Percentiles rank a stretch among this genome's conserved stretches.
phyloP scores from a whole-genome alignment of 768 basidiomycete species.

The Cantharellus anzutake region DNA sequence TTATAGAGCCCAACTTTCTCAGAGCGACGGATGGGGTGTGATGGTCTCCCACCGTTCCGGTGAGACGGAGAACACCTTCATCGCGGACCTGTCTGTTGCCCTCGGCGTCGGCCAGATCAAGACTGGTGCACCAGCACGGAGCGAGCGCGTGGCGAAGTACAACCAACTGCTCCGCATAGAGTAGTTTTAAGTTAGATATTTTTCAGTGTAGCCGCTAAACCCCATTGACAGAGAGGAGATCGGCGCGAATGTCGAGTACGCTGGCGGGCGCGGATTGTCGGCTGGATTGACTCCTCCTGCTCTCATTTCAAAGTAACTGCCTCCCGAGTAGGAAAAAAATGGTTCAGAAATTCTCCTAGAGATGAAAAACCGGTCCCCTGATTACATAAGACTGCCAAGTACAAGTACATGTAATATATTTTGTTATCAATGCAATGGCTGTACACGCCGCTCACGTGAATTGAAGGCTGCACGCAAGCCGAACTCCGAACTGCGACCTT shows the following conservation, averaged over 20 bases:
- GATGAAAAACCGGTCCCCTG: too few relatives aligned
- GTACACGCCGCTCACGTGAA: too few relatives aligned
- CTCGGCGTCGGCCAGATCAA: conserved; percentile 92
- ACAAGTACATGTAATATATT: too few relatives aligned
- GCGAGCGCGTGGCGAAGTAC: conserved; percentile 91
- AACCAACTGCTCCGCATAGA: conserved; percentile 80
- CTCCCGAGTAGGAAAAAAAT: too few relatives aligned
- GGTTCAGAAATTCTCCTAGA: too few relatives aligned
- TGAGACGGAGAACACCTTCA: conserved; percentile 94
- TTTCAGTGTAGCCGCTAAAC: not conserved
- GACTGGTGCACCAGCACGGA: conserved; percentile 91
- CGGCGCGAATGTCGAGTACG: conserved; percentile 45
- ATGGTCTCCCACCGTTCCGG: conserved; percentile 99
- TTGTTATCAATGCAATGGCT: too few relatives aligned
- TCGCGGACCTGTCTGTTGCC: conserved; percentile 88
- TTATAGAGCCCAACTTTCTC: conserved; percentile 75
- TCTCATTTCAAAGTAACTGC: conserved; percentile 15
- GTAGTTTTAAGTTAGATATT: conserved; percentile 21
- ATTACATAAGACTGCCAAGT: too few relatives aligned
- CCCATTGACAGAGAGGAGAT: conserved; percentile 48
- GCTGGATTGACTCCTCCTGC: conserved; percentile 55
- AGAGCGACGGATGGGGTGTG: conserved; percentile 95
- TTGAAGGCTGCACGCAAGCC: too few relatives aligned
- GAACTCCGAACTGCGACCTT: too few relatives aligned
- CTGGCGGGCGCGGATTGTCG: conserved; percentile 63